A percentile compares a stretch with the other conserved stretches of the same genome.
Evolutionary conservation across 805 yeast genomes (phyloP).

Genomic region (Isabelozyma gotoi): DNA sequence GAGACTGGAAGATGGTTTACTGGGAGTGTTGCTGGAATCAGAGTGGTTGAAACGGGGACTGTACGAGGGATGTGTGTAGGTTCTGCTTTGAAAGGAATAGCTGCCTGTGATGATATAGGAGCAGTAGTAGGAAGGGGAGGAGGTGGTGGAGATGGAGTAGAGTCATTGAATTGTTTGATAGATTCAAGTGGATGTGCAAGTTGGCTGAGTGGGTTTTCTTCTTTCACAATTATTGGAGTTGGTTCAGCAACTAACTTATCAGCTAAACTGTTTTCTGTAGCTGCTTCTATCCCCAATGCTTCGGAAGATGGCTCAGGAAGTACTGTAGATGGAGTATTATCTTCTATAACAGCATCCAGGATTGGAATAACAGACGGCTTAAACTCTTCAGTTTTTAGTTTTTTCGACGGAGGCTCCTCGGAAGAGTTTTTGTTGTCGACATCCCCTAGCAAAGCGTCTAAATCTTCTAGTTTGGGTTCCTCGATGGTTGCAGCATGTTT

Average conservation of each 20-base stretch:
- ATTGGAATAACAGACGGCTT: not conserved
- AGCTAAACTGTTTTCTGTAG: not conserved
- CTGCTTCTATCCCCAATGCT: too few species aligned
- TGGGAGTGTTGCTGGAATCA: not conserved
- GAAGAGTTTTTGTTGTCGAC: not conserved
- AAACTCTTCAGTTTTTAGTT: not conserved
- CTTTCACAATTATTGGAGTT: not conserved
- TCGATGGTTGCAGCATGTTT: not conserved
- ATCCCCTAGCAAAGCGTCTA: not conserved
- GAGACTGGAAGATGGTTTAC: not conserved
- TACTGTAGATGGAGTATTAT: too few species aligned
- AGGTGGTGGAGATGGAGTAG: constrained; percentile 1
- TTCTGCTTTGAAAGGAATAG: not conserved
- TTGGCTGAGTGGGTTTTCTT: not conserved
- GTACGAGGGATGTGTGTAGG: not conserved
- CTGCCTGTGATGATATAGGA: not conserved
- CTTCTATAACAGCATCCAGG: not conserved
- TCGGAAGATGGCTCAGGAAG: too few species aligned
- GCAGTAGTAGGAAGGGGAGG: constrained; percentile 6
- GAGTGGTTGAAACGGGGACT: not conserved
- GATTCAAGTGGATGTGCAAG: too few species aligned
- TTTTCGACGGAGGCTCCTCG: constrained; percentile 1
- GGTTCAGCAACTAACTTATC: not conserved
- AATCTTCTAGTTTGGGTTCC: not conserved
- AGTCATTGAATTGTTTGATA: not conserved